phyloP scores from a whole-genome alignment of 108 stramenopile genomes.

The Pseudonitzschia pungens region DNA sequence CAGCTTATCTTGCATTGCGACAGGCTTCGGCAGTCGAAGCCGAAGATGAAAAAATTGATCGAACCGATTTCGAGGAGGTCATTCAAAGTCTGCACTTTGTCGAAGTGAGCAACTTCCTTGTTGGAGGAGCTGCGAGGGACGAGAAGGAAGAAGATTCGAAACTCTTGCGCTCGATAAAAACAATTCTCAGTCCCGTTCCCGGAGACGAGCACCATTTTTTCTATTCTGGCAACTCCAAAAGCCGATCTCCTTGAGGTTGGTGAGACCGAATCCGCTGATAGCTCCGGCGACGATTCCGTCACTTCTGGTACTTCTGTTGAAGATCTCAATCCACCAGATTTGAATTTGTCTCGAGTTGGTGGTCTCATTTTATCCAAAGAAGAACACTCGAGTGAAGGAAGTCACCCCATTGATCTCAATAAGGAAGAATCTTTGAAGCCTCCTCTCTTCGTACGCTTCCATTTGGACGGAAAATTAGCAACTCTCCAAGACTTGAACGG shows the following conservation, averaged over 20 bases:
- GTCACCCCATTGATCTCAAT: not conserved
- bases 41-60: conserved; percentile 16
- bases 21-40: not conserved
- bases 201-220: conserved; percentile 52
- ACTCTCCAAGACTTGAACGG: conserved; percentile 34
- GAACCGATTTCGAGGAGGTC: conserved; percentile 29
- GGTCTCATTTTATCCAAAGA: not conserved
- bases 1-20: conserved; percentile 62
- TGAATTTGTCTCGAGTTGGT: not conserved
- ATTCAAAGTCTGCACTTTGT: conserved; percentile 28
- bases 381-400: not conserved
- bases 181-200: conserved; percentile 51
- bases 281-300: conserved; percentile 11
- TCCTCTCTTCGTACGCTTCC: conserved; percentile 63
- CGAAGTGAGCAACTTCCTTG: conserved; percentile 31
- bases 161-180: conserved; percentile 42
- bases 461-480: conserved; percentile 40
- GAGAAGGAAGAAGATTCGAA: conserved; percentile 35
- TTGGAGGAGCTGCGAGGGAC: conserved; percentile 27
- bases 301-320: not conserved
- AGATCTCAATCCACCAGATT: not conserved
- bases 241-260: conserved; percentile 21
- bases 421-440: not conserved
- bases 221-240: conserved; percentile 35
- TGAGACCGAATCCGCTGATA: conserved; percentile 9